Conservation (phyloP, 257 asterid species). For the Nicotiana sylvestris region DNA sequence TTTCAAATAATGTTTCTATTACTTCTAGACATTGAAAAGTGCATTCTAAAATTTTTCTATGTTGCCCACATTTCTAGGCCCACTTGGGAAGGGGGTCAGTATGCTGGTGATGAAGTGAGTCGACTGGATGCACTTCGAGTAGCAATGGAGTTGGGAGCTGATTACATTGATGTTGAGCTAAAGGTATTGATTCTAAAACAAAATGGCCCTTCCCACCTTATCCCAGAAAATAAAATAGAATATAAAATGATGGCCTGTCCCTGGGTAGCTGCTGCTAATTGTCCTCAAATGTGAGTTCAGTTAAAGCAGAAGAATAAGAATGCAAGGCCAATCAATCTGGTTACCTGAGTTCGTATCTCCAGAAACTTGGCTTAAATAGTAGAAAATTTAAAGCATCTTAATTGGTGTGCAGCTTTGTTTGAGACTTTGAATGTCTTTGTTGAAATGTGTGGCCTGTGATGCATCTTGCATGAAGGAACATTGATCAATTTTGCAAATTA, state of each 20-base stretch:
- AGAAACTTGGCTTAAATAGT: neutral
- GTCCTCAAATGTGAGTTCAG: neutral
- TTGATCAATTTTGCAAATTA: neutral
- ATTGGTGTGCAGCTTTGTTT: neutral
- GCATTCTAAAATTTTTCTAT: conserved; percentile 6
- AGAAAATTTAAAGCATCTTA: neutral
- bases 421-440: neutral
- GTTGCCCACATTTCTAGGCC: conserved; percentile 52
- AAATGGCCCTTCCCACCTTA: neutral
- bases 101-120: conserved; percentile 73
- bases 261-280: conserved; percentile 1
- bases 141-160: conserved; percentile 97
- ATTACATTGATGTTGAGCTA: conserved; percentile 92
- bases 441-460: neutral
- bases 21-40: neutral
- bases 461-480: neutral
- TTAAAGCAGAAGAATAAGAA: neutral
- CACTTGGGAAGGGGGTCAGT: conserved; percentile 93
- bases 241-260: neutral
- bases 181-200: conserved; percentile 39
- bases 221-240: neutral
- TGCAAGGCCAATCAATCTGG: neutral
- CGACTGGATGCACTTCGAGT: conserved; percentile 63
- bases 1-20: neutral
- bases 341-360: neutral